Evolutionary conservation across 257 asterid species (phyloP).

Genomic region (Nicotiana sylvestris): DNA sequence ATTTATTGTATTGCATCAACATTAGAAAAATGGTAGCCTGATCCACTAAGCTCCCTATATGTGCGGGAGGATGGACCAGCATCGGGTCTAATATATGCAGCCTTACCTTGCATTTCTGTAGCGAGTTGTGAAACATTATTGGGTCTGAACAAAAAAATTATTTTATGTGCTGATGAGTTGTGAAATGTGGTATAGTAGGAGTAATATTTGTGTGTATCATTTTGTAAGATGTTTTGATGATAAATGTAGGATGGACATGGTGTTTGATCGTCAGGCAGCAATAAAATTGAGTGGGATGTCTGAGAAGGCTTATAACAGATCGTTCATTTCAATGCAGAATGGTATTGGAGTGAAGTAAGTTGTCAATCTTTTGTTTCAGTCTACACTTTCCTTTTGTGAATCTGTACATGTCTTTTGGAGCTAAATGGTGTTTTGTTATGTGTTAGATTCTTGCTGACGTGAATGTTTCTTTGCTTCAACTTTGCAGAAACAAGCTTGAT

Average conservation of each 20-base stretch:
- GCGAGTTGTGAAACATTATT: no score
- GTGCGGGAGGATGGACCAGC: no score
- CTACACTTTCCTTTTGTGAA: neutral
- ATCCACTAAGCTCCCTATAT: no score
- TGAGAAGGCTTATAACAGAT: constrained; percentile 82
- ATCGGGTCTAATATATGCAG: no score
- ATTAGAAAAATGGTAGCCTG: no score
- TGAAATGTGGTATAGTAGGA: neutral
- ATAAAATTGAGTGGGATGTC: constrained; percentile 79
- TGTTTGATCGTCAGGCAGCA: constrained; percentile 74
- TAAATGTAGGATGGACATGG: constrained; percentile 59
- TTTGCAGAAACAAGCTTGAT: constrained; percentile 76
- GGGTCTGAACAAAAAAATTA: neutral
- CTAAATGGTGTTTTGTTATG: neutral
- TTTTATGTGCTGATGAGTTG: neutral
- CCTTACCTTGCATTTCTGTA: no score
- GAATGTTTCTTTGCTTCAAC: neutral
- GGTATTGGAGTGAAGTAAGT: constrained; percentile 84
- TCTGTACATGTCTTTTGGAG: neutral
- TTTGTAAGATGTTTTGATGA: constrained; percentile 3
- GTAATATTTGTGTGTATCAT: neutral
- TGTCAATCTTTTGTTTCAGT: neutral
- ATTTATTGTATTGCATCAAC: neutral
- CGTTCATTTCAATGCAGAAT: constrained; percentile 88
- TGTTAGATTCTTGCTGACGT: neutral